A percentile compares a stretch with the other conserved stretches of the same genome.
phyloP scores from a whole-genome alignment of 352 stramenopile species.

The Phytophthora kernoviae region DNA sequence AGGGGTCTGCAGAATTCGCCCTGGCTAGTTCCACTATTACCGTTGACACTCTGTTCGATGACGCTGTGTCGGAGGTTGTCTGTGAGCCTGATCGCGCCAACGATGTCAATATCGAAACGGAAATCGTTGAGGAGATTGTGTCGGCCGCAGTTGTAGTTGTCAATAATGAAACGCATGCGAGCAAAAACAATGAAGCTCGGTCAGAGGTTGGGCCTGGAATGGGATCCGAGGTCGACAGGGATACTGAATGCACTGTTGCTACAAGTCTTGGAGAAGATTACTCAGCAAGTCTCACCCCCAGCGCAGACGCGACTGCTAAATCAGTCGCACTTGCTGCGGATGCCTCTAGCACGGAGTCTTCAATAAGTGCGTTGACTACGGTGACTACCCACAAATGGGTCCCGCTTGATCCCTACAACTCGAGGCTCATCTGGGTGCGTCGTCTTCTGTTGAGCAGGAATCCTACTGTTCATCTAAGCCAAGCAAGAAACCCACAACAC shows the following conservation, averaged over 20 bases:
- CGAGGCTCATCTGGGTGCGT: constrained; percentile 25
- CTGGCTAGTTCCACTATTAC: too few species aligned
- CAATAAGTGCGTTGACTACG: background rate
- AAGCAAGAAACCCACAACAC: constrained; percentile 5
- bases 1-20: too few species aligned
- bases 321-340: background rate
- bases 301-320: background rate
- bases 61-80: too few species aligned
- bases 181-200: background rate
- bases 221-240: background rate
- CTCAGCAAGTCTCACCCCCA: too few species aligned
- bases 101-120: background rate
- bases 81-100: too few species aligned
- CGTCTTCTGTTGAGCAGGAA: constrained; percentile 8
- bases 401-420: constrained; percentile 25
- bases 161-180: background rate
- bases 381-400: constrained; percentile 11
- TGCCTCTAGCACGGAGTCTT: background rate
- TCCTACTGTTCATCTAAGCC: constrained; percentile 12
- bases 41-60: too few species aligned
- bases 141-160: too few species aligned
- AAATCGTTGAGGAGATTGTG: background rate
- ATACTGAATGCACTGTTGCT: background rate
- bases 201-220: background rate
- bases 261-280: background rate